These are phyloP conservation scores for Candida hungchunana DNA, from an alignment of 805 yeast genomes.

Conservation along the genomic window DNA sequence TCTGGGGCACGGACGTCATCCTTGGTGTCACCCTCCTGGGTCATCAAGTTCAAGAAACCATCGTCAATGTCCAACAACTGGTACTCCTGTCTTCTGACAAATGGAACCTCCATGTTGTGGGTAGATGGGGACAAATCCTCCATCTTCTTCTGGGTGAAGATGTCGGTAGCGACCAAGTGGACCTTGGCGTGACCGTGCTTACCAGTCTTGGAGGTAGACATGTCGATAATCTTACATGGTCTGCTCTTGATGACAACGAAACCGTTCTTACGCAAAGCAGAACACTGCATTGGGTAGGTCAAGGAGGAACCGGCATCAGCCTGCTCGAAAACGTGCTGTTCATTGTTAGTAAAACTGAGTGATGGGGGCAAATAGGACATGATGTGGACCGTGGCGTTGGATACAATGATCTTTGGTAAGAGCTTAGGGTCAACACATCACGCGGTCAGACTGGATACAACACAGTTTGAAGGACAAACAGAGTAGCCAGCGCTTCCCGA, in stretches of 20 bases:
- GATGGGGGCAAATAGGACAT: background rate
- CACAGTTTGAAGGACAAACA: too few species aligned
- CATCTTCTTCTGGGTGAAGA: constrained; percentile 98
- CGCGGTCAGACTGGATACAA: too few species aligned
- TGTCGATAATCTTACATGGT: constrained; percentile 99
- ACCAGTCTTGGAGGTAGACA: constrained; percentile 99
- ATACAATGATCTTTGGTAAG: background rate
- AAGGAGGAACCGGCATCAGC: constrained; percentile 98
- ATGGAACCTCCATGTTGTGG: constrained; percentile 99
- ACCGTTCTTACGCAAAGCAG: constrained; percentile 99
- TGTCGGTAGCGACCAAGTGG: constrained; percentile 97
- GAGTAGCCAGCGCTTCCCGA: too few species aligned
- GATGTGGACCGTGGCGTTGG: background rate
- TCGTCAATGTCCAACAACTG: constrained; percentile 98
- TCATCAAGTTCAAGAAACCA: constrained; percentile 95
- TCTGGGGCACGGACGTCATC: constrained; percentile 99
- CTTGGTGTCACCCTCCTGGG: constrained; percentile 97
- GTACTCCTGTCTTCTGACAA: constrained; percentile 92
- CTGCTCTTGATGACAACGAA: constrained; percentile 98
- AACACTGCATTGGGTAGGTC: constrained; percentile 99
- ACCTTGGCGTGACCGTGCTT: constrained; percentile 99
- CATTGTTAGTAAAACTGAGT: constrained; percentile 7
- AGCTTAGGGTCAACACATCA: too few species aligned
- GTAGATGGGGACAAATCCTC: constrained; percentile 99
- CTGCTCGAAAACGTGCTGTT: constrained; percentile 89